These are phyloP conservation scores for Eucalyptus marginata DNA, from an alignment of 345 rosid species.

Conservation along the genomic window DNA sequence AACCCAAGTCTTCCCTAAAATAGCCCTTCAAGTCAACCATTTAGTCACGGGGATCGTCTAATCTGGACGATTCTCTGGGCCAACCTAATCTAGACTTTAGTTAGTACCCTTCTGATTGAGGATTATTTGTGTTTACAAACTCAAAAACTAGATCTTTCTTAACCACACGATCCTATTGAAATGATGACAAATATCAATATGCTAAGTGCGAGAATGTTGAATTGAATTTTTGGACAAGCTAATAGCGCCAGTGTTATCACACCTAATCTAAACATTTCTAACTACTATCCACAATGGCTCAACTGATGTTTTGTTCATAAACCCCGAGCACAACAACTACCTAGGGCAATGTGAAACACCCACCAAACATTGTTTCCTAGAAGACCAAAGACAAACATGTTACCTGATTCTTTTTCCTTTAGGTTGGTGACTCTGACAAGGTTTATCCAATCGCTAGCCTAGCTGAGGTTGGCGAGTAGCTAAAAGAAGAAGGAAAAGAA, in stretches of 20 bases:
- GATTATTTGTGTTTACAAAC: neutral
- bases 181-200: neutral
- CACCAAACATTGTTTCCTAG: neutral
- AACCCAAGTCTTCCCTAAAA: neutral
- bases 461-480: rapidly evolving
- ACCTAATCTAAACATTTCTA: neutral
- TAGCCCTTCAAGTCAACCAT: neutral
- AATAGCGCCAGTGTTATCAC: neutral
- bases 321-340: neutral
- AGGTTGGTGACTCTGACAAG: rapidly evolving
- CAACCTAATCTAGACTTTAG: neutral
- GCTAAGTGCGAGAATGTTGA: neutral
- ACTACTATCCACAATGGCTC: neutral
- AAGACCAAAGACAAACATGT: neutral
- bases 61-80: neutral
- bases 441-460: rapidly evolving
- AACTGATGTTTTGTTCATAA: neutral
- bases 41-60: too few species aligned
- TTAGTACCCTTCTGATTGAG: neutral
- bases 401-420: neutral
- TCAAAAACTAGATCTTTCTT: neutral
- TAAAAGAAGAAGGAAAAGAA: too few species aligned
- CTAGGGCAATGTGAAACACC: neutral
- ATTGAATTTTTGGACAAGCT: neutral
- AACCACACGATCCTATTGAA: neutral